Evolutionary conservation across 768 basidiomycete genomes (phyloP), one percentile per base, ranked within the genome.

Genomic region (Lentinula detonsa): DNA sequence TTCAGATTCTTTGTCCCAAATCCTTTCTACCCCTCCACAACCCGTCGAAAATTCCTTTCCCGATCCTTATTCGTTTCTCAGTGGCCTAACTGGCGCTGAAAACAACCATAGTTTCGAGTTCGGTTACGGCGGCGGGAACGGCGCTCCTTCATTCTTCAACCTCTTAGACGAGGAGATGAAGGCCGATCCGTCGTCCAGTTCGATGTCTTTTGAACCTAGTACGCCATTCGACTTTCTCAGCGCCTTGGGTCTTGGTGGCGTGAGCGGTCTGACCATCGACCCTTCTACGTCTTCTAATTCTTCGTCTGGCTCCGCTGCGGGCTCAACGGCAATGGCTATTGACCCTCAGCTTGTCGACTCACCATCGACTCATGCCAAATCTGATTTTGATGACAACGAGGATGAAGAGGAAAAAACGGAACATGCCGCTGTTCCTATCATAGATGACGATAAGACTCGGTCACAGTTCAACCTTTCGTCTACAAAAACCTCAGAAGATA

Each of bases 291-390:
- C 46, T 48, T 48, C 21, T 23, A 21, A n/a, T 7, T 15, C 39
- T 51, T 70, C 67, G 55, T 63, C 65, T 45, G 68, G 73, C 57
- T 68, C 69, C 55, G 67, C 74, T 59, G 67, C 69, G 4, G 69
- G 69, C 67, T 57, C 76, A 71, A 59, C 69, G 61, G 66, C 73
- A 48, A 75, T 79, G 40, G 74, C 77, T 50, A 92, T 93, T 69
- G 88, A 93, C 70, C 90, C 91, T 0, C 87, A 88, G 70, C 84
- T 91, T 58, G 86, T 59, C 21, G 58, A 50, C 35, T 48, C 58
- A 18, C 58, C 58, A 1, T 57, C n/a, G 6, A 37, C 16, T 39
- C 35, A n/a, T 21, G 48, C 49, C 3, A 70, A 69, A 43, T 65
- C 67, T 16, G 67, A 69, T 9, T 67, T 70, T 4, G 71, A 68